Conservation (phyloP, 192 early-diverging fungal genomes). For the Coemansia sp. region DNA sequence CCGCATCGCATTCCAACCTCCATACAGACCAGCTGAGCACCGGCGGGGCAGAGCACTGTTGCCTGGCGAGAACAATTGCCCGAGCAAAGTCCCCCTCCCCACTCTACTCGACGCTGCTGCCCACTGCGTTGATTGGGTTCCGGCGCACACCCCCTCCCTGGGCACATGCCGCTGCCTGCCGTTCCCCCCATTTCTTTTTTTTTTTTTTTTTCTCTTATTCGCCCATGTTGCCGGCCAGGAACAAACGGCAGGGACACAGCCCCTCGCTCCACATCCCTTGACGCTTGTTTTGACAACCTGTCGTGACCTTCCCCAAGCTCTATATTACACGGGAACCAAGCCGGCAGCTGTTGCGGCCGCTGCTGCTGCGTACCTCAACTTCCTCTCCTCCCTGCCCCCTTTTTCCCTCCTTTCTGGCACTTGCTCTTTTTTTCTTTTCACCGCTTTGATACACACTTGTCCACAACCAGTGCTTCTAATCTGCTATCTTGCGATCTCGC, state of each 20-base stretch:
- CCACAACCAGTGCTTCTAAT: not conserved
- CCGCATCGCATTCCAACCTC: not conserved
- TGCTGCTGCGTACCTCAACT: not conserved
- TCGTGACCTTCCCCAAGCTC: not conserved
- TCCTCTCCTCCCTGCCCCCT: not conserved
- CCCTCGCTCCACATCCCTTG: conserved; percentile 2
- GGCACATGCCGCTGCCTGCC: not conserved
- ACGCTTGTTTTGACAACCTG: not conserved
- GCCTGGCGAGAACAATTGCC: conserved; percentile 4
- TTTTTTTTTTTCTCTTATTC: not conserved
- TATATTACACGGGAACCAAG: not conserved
- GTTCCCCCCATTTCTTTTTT: not conserved
- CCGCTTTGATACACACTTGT: not conserved
- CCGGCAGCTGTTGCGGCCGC: not conserved
- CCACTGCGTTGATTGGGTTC: conserved; percentile 2
- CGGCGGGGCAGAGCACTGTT: not conserved
- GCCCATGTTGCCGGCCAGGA: not conserved
- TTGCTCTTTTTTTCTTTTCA: not conserved
- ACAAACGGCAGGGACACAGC: not conserved
- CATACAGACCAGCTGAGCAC: not conserved
- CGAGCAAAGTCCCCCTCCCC: not conserved
- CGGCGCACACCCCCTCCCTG: not conserved
- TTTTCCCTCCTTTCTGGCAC: not conserved
- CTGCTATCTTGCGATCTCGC: not conserved
- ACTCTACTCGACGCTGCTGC: conserved; percentile 1